phyloP scores from a whole-genome alignment of 2,329 filamentous ascomycete species.

The Nigrograna mackinnonii region DNA sequence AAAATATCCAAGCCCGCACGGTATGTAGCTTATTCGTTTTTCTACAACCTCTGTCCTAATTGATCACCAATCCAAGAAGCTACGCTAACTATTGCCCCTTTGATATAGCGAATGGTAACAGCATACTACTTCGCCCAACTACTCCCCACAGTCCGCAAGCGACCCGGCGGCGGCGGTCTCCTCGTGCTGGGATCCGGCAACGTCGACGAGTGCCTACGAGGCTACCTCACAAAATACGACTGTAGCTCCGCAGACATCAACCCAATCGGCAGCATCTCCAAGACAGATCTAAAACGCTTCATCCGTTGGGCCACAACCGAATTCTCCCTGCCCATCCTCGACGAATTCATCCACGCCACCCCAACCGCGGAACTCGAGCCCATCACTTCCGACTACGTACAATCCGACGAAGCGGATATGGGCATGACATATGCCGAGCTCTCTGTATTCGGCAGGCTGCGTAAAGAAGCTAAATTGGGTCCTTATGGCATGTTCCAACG shows the following conservation, averaged over 20 bases:
- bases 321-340: slow-evolving; percentile 67
- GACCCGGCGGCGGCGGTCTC: slow-evolving; percentile 60
- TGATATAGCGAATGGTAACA: slow-evolving; percentile 68
- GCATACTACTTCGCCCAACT: slow-evolving; percentile 68
- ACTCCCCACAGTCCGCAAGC: slow-evolving; percentile 61
- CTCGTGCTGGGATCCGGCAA: slow-evolving; percentile 71
- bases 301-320: slow-evolving; percentile 59
- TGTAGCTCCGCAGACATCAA: slow-evolving; percentile 56
- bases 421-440: slow-evolving; percentile 56
- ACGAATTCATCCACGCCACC: slow-evolving; percentile 62
- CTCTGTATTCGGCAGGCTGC: slow-evolving; percentile 55
- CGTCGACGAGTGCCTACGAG: slow-evolving; percentile 58
- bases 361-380: slow-evolving; percentile 61
- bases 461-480: slow-evolving; percentile 59
- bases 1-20: slow-evolving; percentile 69
- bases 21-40: too few relatives aligned
- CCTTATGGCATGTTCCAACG: slow-evolving; percentile 59
- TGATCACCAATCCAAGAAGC: slow-evolving; percentile 59
- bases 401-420: slow-evolving; percentile 63
- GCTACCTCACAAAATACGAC: slow-evolving; percentile 74
- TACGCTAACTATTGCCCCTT: too few relatives aligned
- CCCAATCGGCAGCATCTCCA: slow-evolving; percentile 65
- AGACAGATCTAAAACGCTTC: slow-evolving; percentile 72
- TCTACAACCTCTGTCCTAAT: slow-evolving; percentile 68
- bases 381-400: slow-evolving; percentile 64